Conservation (phyloP, 2,329 filamentous ascomycete genomes). For the Arthrinium phaeospermum region DNA sequence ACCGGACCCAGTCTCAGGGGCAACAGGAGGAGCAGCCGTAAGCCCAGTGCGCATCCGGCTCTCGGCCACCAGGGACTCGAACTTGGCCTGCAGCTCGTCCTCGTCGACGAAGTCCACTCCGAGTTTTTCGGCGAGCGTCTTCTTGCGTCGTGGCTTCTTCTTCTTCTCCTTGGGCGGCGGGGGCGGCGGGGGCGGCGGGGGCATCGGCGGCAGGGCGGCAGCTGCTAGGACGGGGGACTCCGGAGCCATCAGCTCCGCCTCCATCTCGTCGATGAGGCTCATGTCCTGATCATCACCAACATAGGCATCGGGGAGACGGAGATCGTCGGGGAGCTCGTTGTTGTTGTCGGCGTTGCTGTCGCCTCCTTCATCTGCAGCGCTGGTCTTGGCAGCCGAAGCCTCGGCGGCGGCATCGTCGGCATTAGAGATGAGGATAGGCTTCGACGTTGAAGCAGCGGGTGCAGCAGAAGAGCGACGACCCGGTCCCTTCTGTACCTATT, state of each 20-base stretch:
- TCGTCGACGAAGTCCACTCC: slow-evolving; percentile 75
- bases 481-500: not conserved
- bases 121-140: slow-evolving; percentile 48
- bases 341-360: not conserved
- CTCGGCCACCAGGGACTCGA: not conserved
- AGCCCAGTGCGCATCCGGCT: not conserved
- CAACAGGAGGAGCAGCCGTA: not conserved
- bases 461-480: not conserved
- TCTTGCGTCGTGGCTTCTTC: not conserved
- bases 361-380: not conserved
- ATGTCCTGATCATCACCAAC: not conserved
- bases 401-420: not conserved
- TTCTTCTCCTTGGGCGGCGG: not conserved
- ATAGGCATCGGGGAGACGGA: not conserved
- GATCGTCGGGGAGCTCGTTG: not conserved
- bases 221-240: not conserved
- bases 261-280: not conserved
- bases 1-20: not conserved
- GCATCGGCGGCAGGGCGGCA: not conserved
- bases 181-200: not conserved
- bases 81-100: slow-evolving; percentile 84
- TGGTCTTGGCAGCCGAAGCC: not conserved
- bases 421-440: not conserved
- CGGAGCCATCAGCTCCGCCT: not conserved
- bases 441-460: not conserved